phyloP scores from a whole-genome alignment of 2,329 filamentous ascomycete species.

The Huntiella moniliformis region DNA sequence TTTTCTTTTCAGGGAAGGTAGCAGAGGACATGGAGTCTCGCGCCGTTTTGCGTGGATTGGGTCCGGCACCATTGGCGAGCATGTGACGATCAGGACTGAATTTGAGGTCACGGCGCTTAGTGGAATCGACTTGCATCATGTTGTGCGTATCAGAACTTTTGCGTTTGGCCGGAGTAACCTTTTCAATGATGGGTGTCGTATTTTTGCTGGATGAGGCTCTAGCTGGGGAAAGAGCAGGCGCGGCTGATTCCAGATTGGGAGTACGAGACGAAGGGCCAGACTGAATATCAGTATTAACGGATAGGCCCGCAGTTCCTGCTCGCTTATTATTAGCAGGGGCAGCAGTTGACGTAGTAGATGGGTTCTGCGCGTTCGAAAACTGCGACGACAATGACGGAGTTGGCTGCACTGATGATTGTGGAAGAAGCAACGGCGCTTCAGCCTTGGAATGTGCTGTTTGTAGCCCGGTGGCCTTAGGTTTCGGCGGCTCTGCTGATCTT shows the following conservation, averaged over 20 bases:
- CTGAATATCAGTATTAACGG: too few relatives aligned
- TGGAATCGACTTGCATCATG: constrained; percentile 9
- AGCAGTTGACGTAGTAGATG: too few relatives aligned
- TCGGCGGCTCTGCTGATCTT: too few relatives aligned
- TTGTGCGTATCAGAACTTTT: constrained; percentile 27
- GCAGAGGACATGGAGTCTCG: constrained; percentile 3
- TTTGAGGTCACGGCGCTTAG: constrained; percentile 8
- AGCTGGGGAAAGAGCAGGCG: background rate
- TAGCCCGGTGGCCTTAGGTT: too few relatives aligned
- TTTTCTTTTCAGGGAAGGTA: constrained; percentile 19
- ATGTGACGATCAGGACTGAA: constrained; percentile 4
- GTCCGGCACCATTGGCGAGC: background rate
- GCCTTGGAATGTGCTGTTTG: too few relatives aligned
- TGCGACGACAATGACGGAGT: too few relatives aligned
- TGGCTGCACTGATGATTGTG: too few relatives aligned
- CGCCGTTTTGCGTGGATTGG: constrained; percentile 8
- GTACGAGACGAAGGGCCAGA: too few relatives aligned
- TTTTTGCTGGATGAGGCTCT: background rate
- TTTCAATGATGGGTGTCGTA: constrained; percentile 13
- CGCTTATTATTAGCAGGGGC: too few relatives aligned
- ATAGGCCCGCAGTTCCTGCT: too few relatives aligned
- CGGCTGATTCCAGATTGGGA: background rate
- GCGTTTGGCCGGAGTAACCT: constrained; percentile 25
- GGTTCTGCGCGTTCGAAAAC: too few relatives aligned
- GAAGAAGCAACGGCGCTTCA: too few relatives aligned